Evolutionary conservation across 306 rosid species (phyloP).

Genomic region (Prunus kanzakura): DNA sequence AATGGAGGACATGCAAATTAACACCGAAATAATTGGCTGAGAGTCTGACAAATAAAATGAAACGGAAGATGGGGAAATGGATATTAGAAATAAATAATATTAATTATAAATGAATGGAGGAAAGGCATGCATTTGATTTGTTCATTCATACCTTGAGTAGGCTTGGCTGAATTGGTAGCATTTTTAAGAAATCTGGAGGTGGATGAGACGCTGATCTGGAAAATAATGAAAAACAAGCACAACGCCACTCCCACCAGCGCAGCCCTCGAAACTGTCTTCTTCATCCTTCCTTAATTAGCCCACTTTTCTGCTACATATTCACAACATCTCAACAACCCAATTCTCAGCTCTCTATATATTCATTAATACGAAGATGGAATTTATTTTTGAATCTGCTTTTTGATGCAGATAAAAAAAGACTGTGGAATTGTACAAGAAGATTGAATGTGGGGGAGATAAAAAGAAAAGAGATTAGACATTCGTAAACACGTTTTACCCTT

Average conservation of each 20-base stretch:
- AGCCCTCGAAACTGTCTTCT: neutral
- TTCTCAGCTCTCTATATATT: too few relatives aligned
- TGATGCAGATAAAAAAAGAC: neutral
- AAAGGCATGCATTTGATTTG: too few relatives aligned
- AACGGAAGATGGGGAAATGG: neutral
- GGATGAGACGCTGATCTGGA: conserved; percentile 6
- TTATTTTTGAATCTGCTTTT: neutral
- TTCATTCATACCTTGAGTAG: conserved; percentile 8
- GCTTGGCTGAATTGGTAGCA: neutral
- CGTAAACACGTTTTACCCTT: neutral
- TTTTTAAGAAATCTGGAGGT: conserved; percentile 11
- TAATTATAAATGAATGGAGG: too few relatives aligned
- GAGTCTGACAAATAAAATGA: neutral
- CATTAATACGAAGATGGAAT: neutral
- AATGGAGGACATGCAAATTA: neutral
- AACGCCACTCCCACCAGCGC: neutral
- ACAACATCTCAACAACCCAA: neutral
- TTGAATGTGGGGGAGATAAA: neutral
- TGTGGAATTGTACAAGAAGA: neutral
- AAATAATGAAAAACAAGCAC: conserved; percentile 5
- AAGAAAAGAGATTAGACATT: neutral
- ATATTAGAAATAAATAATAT: neutral
- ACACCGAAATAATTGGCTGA: neutral
- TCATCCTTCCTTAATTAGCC: neutral
- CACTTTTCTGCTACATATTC: too few relatives aligned